Evolutionary conservation across 768 basidiomycete species (phyloP), one percentile per base, ranked within the genome.

Genomic region (Collybia nuda): DNA sequence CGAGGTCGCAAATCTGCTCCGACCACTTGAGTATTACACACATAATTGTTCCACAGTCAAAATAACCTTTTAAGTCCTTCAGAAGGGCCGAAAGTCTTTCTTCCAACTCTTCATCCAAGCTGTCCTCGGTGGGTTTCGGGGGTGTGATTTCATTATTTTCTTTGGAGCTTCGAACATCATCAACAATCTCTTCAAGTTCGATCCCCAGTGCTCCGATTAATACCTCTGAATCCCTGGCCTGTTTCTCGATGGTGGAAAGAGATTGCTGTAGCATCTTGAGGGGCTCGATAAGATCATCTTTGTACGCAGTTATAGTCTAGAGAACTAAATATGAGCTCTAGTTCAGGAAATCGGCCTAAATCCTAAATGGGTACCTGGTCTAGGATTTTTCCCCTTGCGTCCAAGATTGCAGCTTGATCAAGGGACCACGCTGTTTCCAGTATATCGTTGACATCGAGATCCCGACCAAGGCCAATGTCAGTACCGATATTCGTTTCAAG

Each of bases 191-290:
- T 28, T 66, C 61, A 14, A 74, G 48, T 47, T 76, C 73, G 45
- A 70, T 67, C 1, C 59, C 58, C 18, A 76, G 56, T 2, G 65
- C 64, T 14, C 67, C 65, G 12, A 70, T 45, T 23, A 69, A 52
- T 0, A 64, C 70, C 29, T 71, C 68, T 2, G 66, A 55, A 23
- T 72, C 67, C 19, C 53, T 46, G 5, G 59, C 48, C 17, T 44
- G 42, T 22, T 56, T 44, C 26, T 63, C 51, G 14, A 48, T 42
- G 7, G 54, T 50, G 0, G 56, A 44, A 7, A 66, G 54, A 23
- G 48, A 48, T 7, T 53, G 42, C 40, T 70, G 62, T 9, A 69
- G 53, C 5, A 24, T 45, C 6, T 54, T 56, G 7, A 68, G 62
- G 17, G 61, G 57, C 17, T 56, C 59, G 1, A 67, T 51, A 8